Evolutionary conservation across 306 rosid species (phyloP), one percentile per base, ranked within the genome.

Genomic region (Rosa persica): DNA sequence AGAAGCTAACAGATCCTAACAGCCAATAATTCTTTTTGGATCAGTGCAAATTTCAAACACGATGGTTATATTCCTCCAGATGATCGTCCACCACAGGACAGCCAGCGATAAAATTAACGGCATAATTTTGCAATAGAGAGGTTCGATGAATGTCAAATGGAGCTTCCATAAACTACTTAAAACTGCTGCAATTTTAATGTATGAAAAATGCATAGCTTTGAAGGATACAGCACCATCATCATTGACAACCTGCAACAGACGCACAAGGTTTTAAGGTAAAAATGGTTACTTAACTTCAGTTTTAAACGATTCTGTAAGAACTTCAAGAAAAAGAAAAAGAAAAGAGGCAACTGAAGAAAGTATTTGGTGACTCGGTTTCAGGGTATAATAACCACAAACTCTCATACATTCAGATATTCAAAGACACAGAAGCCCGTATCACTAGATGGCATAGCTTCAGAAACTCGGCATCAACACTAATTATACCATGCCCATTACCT

Each of bases 181-280:
- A 60, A 48, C 27, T 60, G 74, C 74, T 34, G 36, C 25, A 54
- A 44, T 64, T 52, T 4, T 6, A 73, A 75, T 6, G 12, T 17
- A 16, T 49, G 16, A 66, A 54, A 86, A 87, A 39, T 13, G 40
- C 67, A 81, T 16, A 72, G 57, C 67, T 42, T 67, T 60, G 44
- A 76, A 86, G 97, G 98, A 94, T 94, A 94, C 98, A 79, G 95
- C 93, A 61, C 98, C 98, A 79, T 92, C 98, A 71, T 94, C 97
- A 8, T 92, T 83, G 77, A 92, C 88, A 85, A 94, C 98, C 98
- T 94, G 93, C 93, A 88, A 75, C 67, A 84, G 78, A 82, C 75
- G 76, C 74, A 77, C 25, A 74, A 49, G n/a, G 79, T 54, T 47
- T 62, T 22, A 30, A 36, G 34, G 67, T 73, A 60, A 57, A 54